Evolutionary conservation across 805 yeast species (phyloP), one percentile per base, ranked within the genome.

Genomic region (Millerozyma acaciae): DNA sequence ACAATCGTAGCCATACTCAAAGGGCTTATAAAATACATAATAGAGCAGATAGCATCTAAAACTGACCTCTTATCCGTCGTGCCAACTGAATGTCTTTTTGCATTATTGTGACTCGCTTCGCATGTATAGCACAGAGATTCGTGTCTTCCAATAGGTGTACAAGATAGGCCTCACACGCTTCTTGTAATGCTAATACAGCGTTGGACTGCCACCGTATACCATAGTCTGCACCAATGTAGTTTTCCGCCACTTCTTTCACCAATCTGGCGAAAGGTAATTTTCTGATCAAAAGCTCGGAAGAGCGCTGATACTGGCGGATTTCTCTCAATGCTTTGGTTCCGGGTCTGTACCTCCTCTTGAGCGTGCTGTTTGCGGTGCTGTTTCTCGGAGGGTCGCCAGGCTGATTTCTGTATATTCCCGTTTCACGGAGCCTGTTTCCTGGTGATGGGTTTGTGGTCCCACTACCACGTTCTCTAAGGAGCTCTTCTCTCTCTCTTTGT

Each of bases 81-180:
- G 93, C 93, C 43, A 84, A 61, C 50, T 83, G 89, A 40, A 84
- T 78, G 52, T 84, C 94, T 54, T 80, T 82, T 48, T 80, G 84
- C 90, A 83, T 84, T 21, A 84, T 81, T 0, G 94, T 84, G n/a
- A 84, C 87, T 45, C 94, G 61, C 49, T 79, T 82, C 1, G 88
- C 89, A 56, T 84, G 93, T 23, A 84, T 60, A 9, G 93, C 93
- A 54, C 86, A 67, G 23, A 83, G 52, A 46, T 84, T 84, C 3
- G 89, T 83, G 51, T 84, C 93, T 49, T 84, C 93, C 32, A 84
- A 62, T 23, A 84, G 58, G 34, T 83, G 83, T 8, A 83, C 80
- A 39, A 84, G 54, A 41, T 77, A 84, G 1, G 90, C 89, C 51
- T 84, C 94, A 30, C 84, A 71, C 1, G 90, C 90, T 50, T 84